Percentiles rank a stretch among this genome's conserved stretches.
These are phyloP conservation scores for Claviceps sp. DNA, from an alignment of 2,329 filamentous ascomycete species.

Conservation along the genomic window DNA sequence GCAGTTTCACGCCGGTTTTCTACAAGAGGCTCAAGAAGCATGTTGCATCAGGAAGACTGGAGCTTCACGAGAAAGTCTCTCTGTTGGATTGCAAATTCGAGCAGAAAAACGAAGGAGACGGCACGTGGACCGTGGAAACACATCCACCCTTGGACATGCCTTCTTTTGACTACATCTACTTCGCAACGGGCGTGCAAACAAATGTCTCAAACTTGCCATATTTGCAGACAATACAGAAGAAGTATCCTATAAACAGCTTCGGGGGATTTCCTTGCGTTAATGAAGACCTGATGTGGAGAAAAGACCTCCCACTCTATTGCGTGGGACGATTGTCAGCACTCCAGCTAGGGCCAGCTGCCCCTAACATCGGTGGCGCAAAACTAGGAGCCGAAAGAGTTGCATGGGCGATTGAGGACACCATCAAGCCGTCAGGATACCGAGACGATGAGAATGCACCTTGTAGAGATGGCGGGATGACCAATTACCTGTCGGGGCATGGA, in stretches of 20 bases:
- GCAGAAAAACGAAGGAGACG: slow-evolving; percentile 17
- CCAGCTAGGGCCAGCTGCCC: slow-evolving; percentile 56
- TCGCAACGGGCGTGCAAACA: slow-evolving; percentile 58
- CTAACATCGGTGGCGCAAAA: slow-evolving; percentile 61
- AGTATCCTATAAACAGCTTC: slow-evolving; percentile 47
- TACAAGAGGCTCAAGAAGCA: slow-evolving; percentile 53
- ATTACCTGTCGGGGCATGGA: slow-evolving; percentile 22
- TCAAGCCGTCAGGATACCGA: slow-evolving; percentile 11
- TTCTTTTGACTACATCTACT: slow-evolving; percentile 55
- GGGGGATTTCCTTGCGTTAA: slow-evolving; percentile 61
- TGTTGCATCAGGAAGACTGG: slow-evolving; percentile 34
- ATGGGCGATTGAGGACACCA: slow-evolving; percentile 52
- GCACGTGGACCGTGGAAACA: slow-evolving; percentile 31
- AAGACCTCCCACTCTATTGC: slow-evolving; percentile 60
- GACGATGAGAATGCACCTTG: not conserved
- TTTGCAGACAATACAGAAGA: slow-evolving; percentile 42
- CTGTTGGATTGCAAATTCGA: slow-evolving; percentile 41
- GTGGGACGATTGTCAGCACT: slow-evolving; percentile 55
- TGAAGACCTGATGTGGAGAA: slow-evolving; percentile 63
- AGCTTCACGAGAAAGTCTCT: slow-evolving; percentile 43
- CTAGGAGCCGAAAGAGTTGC: slow-evolving; percentile 60
- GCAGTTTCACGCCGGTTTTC: slow-evolving; percentile 61
- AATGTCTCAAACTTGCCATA: slow-evolving; percentile 49
- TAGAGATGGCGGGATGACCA: slow-evolving; percentile 8
- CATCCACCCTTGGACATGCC: slow-evolving; percentile 42